Evolutionary conservation across 106 monocot species (phyloP).

Genomic region (Apostasia shenzhenica): DNA sequence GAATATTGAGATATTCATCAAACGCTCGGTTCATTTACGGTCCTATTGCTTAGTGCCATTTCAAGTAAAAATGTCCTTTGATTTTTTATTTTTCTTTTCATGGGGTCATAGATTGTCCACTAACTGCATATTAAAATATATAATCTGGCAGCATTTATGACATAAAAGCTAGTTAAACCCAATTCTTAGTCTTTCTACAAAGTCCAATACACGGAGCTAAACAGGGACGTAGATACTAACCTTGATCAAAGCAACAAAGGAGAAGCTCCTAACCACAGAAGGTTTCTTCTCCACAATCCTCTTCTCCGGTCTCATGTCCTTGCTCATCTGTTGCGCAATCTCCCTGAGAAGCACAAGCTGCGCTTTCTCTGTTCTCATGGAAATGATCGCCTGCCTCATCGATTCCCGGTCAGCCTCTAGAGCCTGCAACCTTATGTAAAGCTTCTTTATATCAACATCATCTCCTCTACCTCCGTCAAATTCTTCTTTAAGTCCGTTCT

Average conservation of each 20-base stretch:
- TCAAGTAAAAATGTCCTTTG: too few species aligned
- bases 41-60: too few species aligned
- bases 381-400: constrained; percentile 44
- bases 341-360: constrained; percentile 59
- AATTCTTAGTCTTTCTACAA: too few species aligned
- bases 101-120: too few species aligned
- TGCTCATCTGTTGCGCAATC: constrained; percentile 65
- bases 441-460: constrained; percentile 31
- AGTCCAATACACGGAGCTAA: not conserved
- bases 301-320: constrained; percentile 30
- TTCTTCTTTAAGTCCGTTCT: not conserved
- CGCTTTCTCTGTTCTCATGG: constrained; percentile 58
- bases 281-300: constrained; percentile 30
- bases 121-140: too few species aligned
- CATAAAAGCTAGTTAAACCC: not conserved
- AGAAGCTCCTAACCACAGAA: constrained; percentile 20
- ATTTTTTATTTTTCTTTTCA: too few species aligned
- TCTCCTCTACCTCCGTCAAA: constrained; percentile 6
- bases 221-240: constrained; percentile 12
- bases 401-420: constrained; percentile 75
- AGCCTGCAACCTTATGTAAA: constrained; percentile 57
- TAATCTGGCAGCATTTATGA: not conserved
- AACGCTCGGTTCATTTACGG: too few species aligned
- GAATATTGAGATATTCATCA: too few species aligned
- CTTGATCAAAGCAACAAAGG: constrained; percentile 39